phyloP scores from a whole-genome alignment of 1,139 yeast genomes.

The Yamadazyma epiphylla region DNA sequence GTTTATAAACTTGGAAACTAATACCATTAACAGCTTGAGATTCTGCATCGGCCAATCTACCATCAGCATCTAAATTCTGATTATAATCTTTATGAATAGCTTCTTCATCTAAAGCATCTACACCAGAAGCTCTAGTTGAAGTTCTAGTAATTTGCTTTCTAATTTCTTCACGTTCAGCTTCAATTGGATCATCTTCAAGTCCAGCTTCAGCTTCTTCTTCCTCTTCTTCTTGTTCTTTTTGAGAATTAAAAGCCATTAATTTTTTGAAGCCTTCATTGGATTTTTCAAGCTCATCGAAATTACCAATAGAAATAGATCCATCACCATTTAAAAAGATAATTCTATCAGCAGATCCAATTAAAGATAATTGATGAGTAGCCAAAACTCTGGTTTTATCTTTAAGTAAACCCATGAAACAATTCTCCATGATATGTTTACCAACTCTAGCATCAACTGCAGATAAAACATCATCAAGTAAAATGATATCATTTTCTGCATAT shows the following conservation, averaged over 20 bases:
- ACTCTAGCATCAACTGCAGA: conserved; percentile 51
- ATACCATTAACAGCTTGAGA: conserved; percentile 40
- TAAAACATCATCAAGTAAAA: conserved; percentile 43
- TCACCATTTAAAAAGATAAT: conserved; percentile 36
- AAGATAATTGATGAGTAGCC: conserved; percentile 46
- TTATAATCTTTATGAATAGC: conserved; percentile 8
- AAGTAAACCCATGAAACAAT: conserved; percentile 33
- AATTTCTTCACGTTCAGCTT: conserved; percentile 17
- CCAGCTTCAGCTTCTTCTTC: conserved; percentile 11
- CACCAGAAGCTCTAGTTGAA: conserved; percentile 22
- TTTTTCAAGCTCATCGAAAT: conserved; percentile 30
- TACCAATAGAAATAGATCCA: conserved; percentile 27
- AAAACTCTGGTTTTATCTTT: conserved; percentile 37
- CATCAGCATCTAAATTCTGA: conserved; percentile 14
- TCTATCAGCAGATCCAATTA: conserved; percentile 39
- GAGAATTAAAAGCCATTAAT: conserved; percentile 16
- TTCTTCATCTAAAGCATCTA: conserved; percentile 7
- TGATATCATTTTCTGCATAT: conserved; percentile 36
- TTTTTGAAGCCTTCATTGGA: conserved; percentile 17
- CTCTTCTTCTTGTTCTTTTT: conserved; percentile 21
- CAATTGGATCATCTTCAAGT: conserved; percentile 11
- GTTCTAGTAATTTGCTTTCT: conserved; percentile 16
- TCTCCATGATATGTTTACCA: conserved; percentile 41
- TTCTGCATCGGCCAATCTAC: conserved; percentile 29
- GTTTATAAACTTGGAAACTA: conserved; percentile 24